Evolutionary conservation across 768 basidiomycete genomes (phyloP), one percentile per base, ranked within the genome.

Genomic region (Leccinum incarnatum): DNA sequence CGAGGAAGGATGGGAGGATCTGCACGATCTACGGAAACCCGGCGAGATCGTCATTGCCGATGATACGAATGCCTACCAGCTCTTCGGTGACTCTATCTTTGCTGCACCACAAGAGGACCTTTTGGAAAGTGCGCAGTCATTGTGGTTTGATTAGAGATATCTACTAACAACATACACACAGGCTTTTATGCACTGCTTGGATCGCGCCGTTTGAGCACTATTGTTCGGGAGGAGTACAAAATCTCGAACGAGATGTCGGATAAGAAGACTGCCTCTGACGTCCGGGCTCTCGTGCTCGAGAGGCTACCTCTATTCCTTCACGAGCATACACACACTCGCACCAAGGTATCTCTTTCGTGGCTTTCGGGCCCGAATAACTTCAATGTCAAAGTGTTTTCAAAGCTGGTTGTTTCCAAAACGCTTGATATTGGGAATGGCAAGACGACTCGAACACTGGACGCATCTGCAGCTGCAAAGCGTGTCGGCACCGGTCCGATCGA

Each of bases 301-400:
- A 78, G 95, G 32, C 76, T 97, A 19, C 92, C 95, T 0, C 76
- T 99, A 30, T 98, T 98, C 76, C 79, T 98, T 5, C 89, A 96
- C 54, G 96, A 98, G 66, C 90, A 95, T 56, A 84, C 83, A 1
- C 87, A 89, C 69, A 76, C 86, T 0, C 80, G 78, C 21, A 83
- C 85, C 0, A 77, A 76, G 37, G 80, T 91, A 9, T 79, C 87
- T 1, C 83, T 81, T 60, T 78, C 76, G 46, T 93, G 90, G 90
- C 74, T 93, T 29, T 84, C 80, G 19, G 75, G 79, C 4, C 75
- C 80, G 5, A 75, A 77, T 29, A 87, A 93, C 65, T 91, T 93
- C 66, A 73, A 84, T 34, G 91, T 91, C 60, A 87, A 80, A 64
- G 79, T 79, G 7, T 92, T 83, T 66, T 80, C 82, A 8, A 89